Percentiles rank a stretch among this genome's conserved stretches.
phyloP scores from a whole-genome alignment of 768 basidiomycete species.

The Pleurotus salmoneostramineus region DNA sequence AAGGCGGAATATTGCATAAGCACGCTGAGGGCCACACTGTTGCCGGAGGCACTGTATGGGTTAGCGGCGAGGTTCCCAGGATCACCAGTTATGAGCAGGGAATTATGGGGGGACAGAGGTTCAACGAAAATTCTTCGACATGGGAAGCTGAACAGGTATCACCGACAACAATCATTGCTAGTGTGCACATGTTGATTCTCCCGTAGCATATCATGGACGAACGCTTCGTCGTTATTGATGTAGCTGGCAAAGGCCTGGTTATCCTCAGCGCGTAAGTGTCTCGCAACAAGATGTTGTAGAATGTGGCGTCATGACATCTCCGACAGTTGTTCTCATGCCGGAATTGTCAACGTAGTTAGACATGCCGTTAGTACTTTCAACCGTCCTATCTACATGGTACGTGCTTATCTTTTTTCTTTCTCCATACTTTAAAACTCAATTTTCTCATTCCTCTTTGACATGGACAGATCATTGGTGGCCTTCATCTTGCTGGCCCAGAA shows the following conservation, averaged over 20 bases:
- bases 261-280: conserved; percentile 76
- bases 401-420: background rate
- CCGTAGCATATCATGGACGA: conserved; percentile 77
- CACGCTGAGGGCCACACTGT: conserved; percentile 62
- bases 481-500: conserved; percentile 79
- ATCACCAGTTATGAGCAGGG: conserved; percentile 67
- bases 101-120: conserved; percentile 63
- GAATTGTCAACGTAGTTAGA: conserved; percentile 45
- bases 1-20: conserved; percentile 53
- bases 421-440: background rate
- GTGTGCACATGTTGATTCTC: background rate
- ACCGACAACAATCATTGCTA: background rate
- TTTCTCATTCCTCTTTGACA: background rate
- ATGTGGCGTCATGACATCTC: background rate
- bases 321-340: conserved; percentile 5
- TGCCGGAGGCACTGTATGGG: conserved; percentile 59
- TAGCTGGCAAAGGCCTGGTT: conserved; percentile 77
- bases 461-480: conserved; percentile 68
- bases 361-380: conserved; percentile 60
- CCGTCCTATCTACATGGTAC: conserved; percentile 75
- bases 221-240: conserved; percentile 72
- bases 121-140: conserved; percentile 35
- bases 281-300: background rate
- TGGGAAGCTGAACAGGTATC: conserved; percentile 58
- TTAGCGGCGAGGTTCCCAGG: conserved; percentile 80